These are phyloP conservation scores for Blastocystis sp. DNA, from an alignment of 352 stramenopile genomes.

Conservation along the genomic window DNA sequence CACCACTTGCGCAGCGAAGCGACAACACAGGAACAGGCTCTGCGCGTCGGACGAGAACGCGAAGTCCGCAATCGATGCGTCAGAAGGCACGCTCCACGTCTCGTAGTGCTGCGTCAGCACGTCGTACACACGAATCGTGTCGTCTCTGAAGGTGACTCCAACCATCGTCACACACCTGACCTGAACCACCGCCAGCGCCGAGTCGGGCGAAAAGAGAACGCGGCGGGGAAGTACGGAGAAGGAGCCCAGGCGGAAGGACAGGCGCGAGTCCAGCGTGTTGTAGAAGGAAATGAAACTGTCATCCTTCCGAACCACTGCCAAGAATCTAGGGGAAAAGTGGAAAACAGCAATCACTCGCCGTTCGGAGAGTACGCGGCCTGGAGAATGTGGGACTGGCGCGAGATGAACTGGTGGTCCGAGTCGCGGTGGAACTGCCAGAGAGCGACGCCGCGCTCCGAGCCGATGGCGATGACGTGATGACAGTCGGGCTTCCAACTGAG, in stretches of 20 bases:
- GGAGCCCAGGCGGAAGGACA: neutral
- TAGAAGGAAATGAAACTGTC: neutral
- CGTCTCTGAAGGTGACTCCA: neutral
- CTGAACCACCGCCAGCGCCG: neutral
- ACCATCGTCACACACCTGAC: neutral
- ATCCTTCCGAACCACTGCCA: slow-evolving; percentile 16
- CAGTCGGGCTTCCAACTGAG: neutral
- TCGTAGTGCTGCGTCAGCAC: slow-evolving; percentile 15
- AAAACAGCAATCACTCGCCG: neutral
- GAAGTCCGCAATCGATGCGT: neutral
- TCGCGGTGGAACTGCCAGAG: neutral
- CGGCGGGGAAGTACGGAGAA: neutral
- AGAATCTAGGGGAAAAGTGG: slow-evolving; percentile 6
- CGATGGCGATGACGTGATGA: neutral
- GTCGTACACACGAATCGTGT: slow-evolving; percentile 11
- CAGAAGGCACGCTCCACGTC: neutral
- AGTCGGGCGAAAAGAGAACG: slow-evolving; percentile 44
- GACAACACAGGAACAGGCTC: slow-evolving; percentile 37
- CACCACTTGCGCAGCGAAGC: neutral
- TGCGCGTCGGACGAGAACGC: slow-evolving; percentile 26
- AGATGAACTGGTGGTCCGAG: neutral
- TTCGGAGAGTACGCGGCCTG: slow-evolving; percentile 14
- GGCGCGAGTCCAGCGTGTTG: neutral
- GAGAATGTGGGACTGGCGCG: neutral
- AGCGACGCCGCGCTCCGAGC: neutral